A percentile compares a stretch with the other conserved stretches of the same genome.
These are phyloP conservation scores for Pneumocystis carinii DNA, from an alignment of 1,139 yeast species.

Conservation along the genomic window DNA sequence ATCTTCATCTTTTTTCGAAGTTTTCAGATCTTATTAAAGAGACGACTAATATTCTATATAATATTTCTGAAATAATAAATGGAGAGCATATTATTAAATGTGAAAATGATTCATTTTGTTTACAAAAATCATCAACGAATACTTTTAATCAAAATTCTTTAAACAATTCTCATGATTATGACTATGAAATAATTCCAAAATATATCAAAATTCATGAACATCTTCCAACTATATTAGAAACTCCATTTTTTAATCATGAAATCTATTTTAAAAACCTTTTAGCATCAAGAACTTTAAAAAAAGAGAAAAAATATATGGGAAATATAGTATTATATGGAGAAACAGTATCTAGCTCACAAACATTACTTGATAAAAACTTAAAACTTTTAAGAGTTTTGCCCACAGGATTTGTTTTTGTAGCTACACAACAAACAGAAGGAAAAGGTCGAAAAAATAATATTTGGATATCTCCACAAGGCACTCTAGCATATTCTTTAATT, in stretches of 20 bases:
- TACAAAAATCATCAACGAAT: neutral
- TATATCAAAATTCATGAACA: neutral
- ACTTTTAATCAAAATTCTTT: neutral
- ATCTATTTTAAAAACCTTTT: neutral
- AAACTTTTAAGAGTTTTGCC: neutral
- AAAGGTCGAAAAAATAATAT: constrained; percentile 89
- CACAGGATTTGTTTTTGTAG: constrained; percentile 3
- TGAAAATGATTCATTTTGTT: neutral
- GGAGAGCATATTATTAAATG: neutral
- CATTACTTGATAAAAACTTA: neutral
- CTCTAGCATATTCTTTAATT: constrained; percentile 64
- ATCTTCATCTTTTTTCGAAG: neutral
- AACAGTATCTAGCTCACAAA: neutral
- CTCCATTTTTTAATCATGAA: neutral
- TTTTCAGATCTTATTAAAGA: neutral
- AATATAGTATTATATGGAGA: neutral
- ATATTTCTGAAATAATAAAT: neutral
- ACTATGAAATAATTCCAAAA: neutral
- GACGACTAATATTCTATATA: neutral
- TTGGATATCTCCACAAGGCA: constrained; percentile 93
- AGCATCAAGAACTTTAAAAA: neutral
- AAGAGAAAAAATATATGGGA: neutral
- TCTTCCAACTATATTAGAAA: neutral
- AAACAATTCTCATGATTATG: neutral
- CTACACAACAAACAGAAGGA: constrained; percentile 54